Evolutionary conservation across 805 yeast species (phyloP).

Genomic region (Pichia kluyveri): DNA sequence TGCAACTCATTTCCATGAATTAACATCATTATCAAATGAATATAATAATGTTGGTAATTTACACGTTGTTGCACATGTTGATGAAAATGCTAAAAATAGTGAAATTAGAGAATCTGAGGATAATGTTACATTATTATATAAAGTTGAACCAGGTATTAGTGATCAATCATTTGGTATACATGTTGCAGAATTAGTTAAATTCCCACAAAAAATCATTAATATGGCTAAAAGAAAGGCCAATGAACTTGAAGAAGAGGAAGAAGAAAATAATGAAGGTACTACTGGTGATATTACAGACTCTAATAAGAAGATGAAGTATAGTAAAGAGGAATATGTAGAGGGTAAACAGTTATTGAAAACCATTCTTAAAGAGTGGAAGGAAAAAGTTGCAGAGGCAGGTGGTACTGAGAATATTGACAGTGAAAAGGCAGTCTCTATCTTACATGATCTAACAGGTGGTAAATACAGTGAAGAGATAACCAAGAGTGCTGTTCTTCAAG

Average conservation of each 20-base stretch:
- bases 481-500: constrained; percentile 13
- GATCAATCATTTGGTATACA: constrained; percentile 97
- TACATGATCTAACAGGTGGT: constrained; percentile 1
- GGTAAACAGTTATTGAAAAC: constrained; percentile 48
- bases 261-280: constrained; percentile 16
- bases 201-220: constrained; percentile 78
- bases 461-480: constrained; percentile 1
- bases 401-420: constrained; percentile 33
- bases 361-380: constrained; percentile 47
- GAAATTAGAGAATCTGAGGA: constrained; percentile 29
- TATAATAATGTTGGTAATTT: constrained; percentile 62
- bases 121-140: constrained; percentile 82
- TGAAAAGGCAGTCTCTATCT: constrained; percentile 20
- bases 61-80: constrained; percentile 91
- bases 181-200: constrained; percentile 92
- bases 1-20: constrained; percentile 97
- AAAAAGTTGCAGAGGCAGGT: constrained; percentile 34
- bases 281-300: neutral
- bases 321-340: constrained; percentile 38
- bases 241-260: constrained; percentile 60
- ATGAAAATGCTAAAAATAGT: constrained; percentile 27
- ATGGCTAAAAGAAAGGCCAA: constrained; percentile 95
- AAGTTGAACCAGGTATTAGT: constrained; percentile 93
- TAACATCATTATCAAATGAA: constrained; percentile 67
- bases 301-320: constrained; percentile 42